A percentile compares a stretch with the other conserved stretches of the same genome.
Conservation (phyloP, 257 asterid genomes). For the Solanum bukasovii region DNA sequence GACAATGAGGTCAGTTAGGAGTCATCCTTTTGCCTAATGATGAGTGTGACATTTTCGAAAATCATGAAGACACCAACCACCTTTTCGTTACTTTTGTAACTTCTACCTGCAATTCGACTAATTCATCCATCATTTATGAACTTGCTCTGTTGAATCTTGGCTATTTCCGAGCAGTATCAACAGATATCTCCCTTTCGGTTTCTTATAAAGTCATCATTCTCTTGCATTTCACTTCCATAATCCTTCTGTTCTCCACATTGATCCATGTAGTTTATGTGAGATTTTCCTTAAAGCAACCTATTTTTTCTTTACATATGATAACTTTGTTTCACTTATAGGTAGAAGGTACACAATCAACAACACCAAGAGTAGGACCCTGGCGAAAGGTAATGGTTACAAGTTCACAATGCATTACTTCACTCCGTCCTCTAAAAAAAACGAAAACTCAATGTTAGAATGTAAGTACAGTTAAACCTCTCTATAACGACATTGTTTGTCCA, state of each 20-base stretch:
- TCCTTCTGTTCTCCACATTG: background rate
- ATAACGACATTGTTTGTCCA: background rate
- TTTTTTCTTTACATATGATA: background rate
- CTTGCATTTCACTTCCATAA: background rate
- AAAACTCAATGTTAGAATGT: background rate
- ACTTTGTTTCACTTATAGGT: slow-evolving; percentile 28
- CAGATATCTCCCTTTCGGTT: background rate
- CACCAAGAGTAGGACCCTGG: slow-evolving; percentile 95
- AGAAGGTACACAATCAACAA: slow-evolving; percentile 47
- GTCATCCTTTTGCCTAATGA: background rate
- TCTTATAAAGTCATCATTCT: background rate
- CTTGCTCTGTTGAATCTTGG: background rate
- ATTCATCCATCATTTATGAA: background rate
- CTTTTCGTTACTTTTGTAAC: background rate
- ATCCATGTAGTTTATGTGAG: background rate
- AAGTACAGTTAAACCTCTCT: background rate
- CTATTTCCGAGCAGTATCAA: background rate
- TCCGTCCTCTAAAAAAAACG: background rate
- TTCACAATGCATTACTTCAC: background rate
- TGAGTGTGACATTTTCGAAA: background rate
- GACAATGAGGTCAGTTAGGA: background rate
- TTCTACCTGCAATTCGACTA: background rate
- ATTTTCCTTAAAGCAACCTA: background rate
- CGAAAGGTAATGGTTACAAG: slow-evolving; percentile 53
- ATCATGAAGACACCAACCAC: background rate